Evolutionary conservation across 2,329 filamentous ascomycete genomes (phyloP).

Genomic region (Aspergillus tamarii): DNA sequence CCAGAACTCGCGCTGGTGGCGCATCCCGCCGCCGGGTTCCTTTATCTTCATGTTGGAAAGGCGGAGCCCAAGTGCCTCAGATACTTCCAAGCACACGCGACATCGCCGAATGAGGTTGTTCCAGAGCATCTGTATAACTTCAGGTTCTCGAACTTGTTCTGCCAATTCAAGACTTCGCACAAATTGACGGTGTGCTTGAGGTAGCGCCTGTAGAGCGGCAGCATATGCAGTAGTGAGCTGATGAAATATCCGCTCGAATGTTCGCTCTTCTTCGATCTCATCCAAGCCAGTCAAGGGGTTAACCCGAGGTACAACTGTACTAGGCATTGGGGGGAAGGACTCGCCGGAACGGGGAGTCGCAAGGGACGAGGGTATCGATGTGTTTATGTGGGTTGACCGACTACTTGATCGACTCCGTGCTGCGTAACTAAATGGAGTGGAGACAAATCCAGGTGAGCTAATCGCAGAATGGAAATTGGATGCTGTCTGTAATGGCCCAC

Average conservation of each 20-base stretch:
- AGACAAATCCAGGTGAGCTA: conserved; percentile 35
- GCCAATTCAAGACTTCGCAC: conserved; percentile 65
- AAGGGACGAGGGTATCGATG: conserved; percentile 52
- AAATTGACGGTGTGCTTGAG: conserved; percentile 70
- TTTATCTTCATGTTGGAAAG: conserved; percentile 81
- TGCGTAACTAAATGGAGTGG: conserved; percentile 38
- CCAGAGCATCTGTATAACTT: conserved; percentile 68
- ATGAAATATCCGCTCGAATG: conserved; percentile 81
- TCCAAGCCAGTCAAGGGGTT: conserved; percentile 64
- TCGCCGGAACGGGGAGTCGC: conserved; percentile 79
- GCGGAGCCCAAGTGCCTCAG: conserved; percentile 71
- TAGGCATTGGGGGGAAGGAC: conserved; percentile 64
- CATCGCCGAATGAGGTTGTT: conserved; percentile 72
- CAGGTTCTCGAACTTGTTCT: conserved; percentile 61
- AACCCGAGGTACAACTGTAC: conserved; percentile 53
- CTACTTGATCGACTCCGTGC: conserved; percentile 53
- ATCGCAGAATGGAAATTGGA: conserved; percentile 28
- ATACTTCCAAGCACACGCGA: conserved; percentile 70
- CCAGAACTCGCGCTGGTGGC: conserved; percentile 63
- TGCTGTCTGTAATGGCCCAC: conserved; percentile 37
- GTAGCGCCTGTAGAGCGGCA: conserved; percentile 71
- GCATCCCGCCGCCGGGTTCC: conserved; percentile 72
- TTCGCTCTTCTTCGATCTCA: conserved; percentile 73
- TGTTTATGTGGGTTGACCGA: conserved; percentile 56
- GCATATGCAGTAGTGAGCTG: conserved; percentile 75